Percentiles rank a stretch among this genome's conserved stretches.
Conservation (phyloP, 2,329 filamentous ascomycete genomes). For the Macroventuria anomochaeta region DNA sequence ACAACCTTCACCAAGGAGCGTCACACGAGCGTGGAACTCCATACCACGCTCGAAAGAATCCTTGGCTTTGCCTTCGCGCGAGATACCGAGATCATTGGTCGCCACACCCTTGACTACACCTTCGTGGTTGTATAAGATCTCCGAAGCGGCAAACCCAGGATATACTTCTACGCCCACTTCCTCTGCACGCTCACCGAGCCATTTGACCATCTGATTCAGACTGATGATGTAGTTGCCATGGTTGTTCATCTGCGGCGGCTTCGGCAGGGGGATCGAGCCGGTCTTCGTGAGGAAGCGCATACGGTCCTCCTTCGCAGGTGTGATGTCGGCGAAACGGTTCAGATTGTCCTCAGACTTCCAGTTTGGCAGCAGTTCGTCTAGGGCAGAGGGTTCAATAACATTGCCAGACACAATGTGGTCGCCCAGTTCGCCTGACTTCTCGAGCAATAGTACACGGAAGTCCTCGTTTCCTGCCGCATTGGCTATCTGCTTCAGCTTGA, state of each 20-base stretch:
- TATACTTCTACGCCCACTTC: conserved; percentile 96
- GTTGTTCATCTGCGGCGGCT: conserved; percentile 97
- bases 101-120: conserved; percentile 92
- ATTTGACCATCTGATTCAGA: conserved; percentile 92
- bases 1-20: conserved; percentile 91
- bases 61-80: conserved; percentile 81
- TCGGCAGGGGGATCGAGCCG: conserved; percentile 77
- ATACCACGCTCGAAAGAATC: conserved; percentile 94
- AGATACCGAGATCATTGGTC: conserved; percentile 91
- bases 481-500: conserved; percentile 92
- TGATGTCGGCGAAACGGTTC: conserved; percentile 84
- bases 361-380: conserved; percentile 90
- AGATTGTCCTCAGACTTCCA: conserved; percentile 92
- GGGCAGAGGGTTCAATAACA: conserved; percentile 85
- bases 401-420: conserved; percentile 96
- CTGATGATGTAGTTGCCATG: conserved; percentile 97
- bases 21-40: conserved; percentile 95
- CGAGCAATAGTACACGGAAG: conserved; percentile 88
- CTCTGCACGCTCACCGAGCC: conserved; percentile 95
- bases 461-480: conserved; percentile 95
- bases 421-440: conserved; percentile 94
- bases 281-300: conserved; percentile 95
- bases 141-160: conserved; percentile 91
- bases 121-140: conserved; percentile 85
- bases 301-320: conserved; percentile 80